Evolutionary conservation across 805 yeast genomes (phyloP).

Genomic region (Yarrowia sp.): DNA sequence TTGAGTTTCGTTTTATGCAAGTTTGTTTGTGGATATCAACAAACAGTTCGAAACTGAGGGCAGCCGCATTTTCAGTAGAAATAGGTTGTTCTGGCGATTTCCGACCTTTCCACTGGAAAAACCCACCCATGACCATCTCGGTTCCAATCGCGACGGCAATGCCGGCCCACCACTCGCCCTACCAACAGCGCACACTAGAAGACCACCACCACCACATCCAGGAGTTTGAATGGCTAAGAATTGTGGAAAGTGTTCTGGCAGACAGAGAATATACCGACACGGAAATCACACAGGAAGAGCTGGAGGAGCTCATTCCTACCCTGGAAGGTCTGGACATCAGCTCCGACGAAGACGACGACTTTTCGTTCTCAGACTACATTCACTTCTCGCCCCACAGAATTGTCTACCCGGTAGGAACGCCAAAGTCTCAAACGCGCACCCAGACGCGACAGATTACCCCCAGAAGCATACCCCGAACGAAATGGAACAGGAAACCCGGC

Average conservation of each 20-base stretch:
- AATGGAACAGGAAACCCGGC: not conserved
- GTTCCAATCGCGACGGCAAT: not conserved
- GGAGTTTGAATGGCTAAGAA: constrained; percentile 5
- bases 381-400: not conserved
- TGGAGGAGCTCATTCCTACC: not conserved
- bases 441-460: not conserved
- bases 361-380: not conserved
- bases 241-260: not conserved
- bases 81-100: not conserved
- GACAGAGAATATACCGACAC: not conserved
- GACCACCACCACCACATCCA: constrained; percentile 1
- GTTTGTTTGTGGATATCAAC: constrained; percentile 5
- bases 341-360: not conserved
- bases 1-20: not conserved
- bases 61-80: not conserved
- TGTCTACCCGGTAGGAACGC: not conserved
- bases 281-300: not conserved
- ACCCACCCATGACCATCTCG: not conserved
- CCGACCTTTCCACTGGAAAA: not conserved
- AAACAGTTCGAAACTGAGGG: constrained; percentile 7
- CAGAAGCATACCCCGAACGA: not conserved
- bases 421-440: not conserved
- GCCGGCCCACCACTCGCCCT: not conserved
- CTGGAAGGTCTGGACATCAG: not conserved
- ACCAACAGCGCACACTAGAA: not conserved